phyloP scores from a whole-genome alignment of 2,329 filamentous ascomycete species.

The Dendryphion nanum region DNA sequence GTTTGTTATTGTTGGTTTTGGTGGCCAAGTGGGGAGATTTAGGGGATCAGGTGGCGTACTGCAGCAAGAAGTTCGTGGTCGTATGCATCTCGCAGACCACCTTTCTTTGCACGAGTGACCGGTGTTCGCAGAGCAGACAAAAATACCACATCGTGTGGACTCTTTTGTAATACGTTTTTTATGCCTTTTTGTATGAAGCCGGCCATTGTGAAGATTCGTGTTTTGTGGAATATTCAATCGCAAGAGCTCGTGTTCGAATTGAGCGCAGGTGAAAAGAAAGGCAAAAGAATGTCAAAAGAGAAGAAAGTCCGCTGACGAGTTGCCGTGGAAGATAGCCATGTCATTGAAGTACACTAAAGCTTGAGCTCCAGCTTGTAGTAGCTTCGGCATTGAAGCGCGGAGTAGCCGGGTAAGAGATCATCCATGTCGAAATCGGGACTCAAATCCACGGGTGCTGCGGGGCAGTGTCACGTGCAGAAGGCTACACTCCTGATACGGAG shows the following conservation, averaged over 20 bases:
- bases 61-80: conserved; percentile 81
- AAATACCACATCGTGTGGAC: conserved; percentile 80
- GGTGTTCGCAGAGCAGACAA: conserved; percentile 89
- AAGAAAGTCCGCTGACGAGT: conserved; percentile 1
- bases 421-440: too few species aligned
- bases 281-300: conserved; percentile 1
- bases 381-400: too few species aligned
- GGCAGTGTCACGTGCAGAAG: too few species aligned
- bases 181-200: conserved; percentile 60
- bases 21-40: too few species aligned
- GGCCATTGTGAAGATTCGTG: conserved; percentile 44
- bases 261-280: background rate
- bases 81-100: conserved; percentile 81
- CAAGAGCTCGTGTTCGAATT: too few species aligned
- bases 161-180: conserved; percentile 72
- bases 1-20: conserved; percentile 44
- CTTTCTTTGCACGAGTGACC: conserved; percentile 79
- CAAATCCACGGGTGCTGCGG: too few species aligned
- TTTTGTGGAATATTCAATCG: too few species aligned
- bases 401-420: too few species aligned
- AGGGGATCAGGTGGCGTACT: conserved; percentile 35
- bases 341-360: conserved; percentile 17
- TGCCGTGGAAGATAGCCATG: conserved; percentile 19
- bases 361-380: conserved; percentile 28
- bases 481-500: too few species aligned